Conservation (phyloP, 176 grass and related monocot genomes). For the Cenchrus americanus region DNA sequence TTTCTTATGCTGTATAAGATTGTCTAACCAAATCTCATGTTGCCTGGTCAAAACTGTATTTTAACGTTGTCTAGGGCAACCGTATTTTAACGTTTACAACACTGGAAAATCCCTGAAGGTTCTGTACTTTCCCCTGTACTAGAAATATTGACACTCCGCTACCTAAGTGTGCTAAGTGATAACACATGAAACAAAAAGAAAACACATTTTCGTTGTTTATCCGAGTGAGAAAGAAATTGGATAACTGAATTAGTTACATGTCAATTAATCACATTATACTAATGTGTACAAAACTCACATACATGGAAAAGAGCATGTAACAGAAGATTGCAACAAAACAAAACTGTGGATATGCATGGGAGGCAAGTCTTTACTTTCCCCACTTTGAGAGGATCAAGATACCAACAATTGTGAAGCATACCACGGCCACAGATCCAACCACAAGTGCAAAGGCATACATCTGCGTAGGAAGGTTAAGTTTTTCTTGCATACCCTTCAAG, state of each 20-base stretch:
- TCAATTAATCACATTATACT: slow-evolving; percentile 1
- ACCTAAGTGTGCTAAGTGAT: neutral
- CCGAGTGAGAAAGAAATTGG: neutral
- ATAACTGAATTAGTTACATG: slow-evolving; percentile 24
- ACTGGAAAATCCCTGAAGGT: neutral
- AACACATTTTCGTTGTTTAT: neutral
- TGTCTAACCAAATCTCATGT: neutral
- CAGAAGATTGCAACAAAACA: neutral
- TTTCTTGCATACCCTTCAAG: slow-evolving; percentile 55
- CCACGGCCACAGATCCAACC: slow-evolving; percentile 41
- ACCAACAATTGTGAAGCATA: slow-evolving; percentile 52
- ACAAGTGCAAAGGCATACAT: slow-evolving; percentile 60
- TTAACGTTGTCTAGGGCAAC: neutral
- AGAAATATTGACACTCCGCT: neutral
- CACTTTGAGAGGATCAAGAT: slow-evolving; percentile 68
- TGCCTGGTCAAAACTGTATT: neutral
- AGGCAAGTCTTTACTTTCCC: slow-evolving; percentile 57
- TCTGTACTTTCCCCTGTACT: neutral
- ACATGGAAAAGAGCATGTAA: slow-evolving; percentile 1
- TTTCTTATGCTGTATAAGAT: neutral
- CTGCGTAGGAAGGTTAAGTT: slow-evolving; percentile 59
- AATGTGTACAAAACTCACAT: slow-evolving; percentile 16
- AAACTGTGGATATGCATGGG: slow-evolving; percentile 5
- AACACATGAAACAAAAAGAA: neutral
- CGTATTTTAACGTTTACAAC: neutral